Conservation (phyloP, 495 filamentous ascomycete species). For the Tuber umbilicatum region DNA sequence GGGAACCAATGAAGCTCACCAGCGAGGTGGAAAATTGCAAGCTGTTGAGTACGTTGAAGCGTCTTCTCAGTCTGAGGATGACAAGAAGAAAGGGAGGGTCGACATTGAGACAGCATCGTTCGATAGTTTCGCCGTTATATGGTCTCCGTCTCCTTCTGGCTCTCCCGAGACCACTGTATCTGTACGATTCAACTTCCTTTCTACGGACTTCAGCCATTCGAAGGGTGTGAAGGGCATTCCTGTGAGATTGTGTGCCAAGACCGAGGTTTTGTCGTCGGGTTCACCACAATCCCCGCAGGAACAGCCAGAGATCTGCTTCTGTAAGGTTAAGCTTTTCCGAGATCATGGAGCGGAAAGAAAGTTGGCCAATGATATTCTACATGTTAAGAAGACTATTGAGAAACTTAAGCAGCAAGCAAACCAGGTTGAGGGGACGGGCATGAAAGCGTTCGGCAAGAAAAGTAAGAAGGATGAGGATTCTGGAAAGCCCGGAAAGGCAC, state of each 20-base stretch:
- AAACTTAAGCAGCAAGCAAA: conserved; percentile 87
- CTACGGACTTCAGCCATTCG: conserved; percentile 95
- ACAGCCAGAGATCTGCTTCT: conserved; percentile 70
- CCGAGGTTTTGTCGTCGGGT: conserved; percentile 53
- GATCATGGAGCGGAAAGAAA: conserved; percentile 96
- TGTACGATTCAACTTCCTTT: conserved; percentile 95
- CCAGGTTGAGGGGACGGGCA: conserved; percentile 72
- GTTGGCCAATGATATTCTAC: conserved; percentile 84
- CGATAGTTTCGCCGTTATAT: conserved; percentile 85
- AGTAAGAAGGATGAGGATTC: conserved; percentile 67
- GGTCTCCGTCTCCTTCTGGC: conserved; percentile 63
- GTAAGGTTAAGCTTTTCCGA: conserved; percentile 93
- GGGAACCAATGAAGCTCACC: conserved; percentile 81
- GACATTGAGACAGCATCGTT: conserved; percentile 79
- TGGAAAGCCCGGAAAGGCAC: conserved; percentile 62
- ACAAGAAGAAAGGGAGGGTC: conserved; percentile 60
- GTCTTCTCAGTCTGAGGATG: conserved; percentile 60
- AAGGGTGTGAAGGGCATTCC: conserved; percentile 97
- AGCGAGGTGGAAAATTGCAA: conserved; percentile 75
- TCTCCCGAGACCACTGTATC: conserved; percentile 68
- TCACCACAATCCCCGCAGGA: conserved; percentile 46
- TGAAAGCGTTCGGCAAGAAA: conserved; percentile 80
- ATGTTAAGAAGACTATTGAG: conserved; percentile 88
- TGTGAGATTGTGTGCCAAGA: conserved; percentile 85
- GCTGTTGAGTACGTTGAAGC: conserved; percentile 90